These are phyloP conservation scores for Penicillium verrucosum DNA, from an alignment of 2,329 filamentous ascomycete genomes.

Conservation along the genomic window DNA sequence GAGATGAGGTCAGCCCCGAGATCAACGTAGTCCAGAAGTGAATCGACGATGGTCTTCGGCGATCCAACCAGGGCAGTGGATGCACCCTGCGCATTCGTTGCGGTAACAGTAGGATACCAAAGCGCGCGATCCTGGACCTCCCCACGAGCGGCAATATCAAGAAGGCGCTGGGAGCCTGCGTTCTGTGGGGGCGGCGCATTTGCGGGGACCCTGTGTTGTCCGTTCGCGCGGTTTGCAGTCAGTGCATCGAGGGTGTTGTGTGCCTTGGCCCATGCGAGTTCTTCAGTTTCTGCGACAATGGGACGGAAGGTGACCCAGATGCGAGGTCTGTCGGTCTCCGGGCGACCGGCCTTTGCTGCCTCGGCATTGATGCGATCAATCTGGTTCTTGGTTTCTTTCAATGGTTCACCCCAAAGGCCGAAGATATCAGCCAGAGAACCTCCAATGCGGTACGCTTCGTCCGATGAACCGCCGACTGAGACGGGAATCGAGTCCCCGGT, in stretches of 20 bases:
- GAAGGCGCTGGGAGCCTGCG: slow-evolving; percentile 56
- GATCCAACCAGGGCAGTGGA: slow-evolving; percentile 59
- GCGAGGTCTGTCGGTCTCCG: slow-evolving; percentile 52
- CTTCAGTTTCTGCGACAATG: slow-evolving; percentile 60
- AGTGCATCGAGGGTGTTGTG: slow-evolving; percentile 55
- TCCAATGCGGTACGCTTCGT: slow-evolving; percentile 59
- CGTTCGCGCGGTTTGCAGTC: slow-evolving; percentile 43
- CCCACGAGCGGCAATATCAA: slow-evolving; percentile 53
- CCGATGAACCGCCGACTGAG: slow-evolving; percentile 58
- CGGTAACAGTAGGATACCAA: slow-evolving; percentile 63
- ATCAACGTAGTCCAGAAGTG: slow-evolving; percentile 57
- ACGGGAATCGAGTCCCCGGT: slow-evolving; percentile 55
- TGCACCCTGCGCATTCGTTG: slow-evolving; percentile 58
- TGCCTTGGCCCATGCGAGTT: slow-evolving; percentile 61
- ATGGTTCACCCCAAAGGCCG: slow-evolving; percentile 61
- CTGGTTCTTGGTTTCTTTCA: slow-evolving; percentile 62
- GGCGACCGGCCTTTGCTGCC: slow-evolving; percentile 55
- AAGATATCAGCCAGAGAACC: slow-evolving; percentile 61
- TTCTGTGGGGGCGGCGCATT: slow-evolving; percentile 51
- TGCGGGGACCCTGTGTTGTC: slow-evolving; percentile 30
- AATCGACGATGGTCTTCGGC: slow-evolving; percentile 52
- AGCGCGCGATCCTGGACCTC: slow-evolving; percentile 60
- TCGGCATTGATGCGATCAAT: slow-evolving; percentile 60
- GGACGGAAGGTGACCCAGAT: slow-evolving; percentile 66
- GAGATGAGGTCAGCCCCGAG: slow-evolving; percentile 57